Evolutionary conservation across 371 early-diverging fungal species (phyloP).

Genomic region (Mycotypha africana): DNA sequence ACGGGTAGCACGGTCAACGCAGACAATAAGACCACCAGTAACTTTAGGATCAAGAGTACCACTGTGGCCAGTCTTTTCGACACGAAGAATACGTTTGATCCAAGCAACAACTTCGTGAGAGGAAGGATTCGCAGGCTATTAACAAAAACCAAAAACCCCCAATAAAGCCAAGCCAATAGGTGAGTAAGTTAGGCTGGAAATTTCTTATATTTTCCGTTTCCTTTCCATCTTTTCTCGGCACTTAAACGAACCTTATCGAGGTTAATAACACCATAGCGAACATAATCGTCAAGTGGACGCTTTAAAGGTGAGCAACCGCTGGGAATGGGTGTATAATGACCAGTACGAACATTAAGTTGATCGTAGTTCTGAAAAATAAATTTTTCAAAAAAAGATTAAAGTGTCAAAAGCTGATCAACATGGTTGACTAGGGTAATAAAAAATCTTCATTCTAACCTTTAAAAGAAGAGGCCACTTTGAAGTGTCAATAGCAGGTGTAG

Average conservation of each 20-base stretch:
- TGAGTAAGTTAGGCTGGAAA: too few relatives aligned
- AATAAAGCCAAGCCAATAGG: too few relatives aligned
- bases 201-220: too few relatives aligned
- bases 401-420: neutral
- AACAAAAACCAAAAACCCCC: constrained; percentile 7
- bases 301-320: constrained; percentile 94
- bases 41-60: constrained; percentile 99
- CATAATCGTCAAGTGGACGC: constrained; percentile 89
- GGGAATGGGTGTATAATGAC: constrained; percentile 98
- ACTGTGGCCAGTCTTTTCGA: constrained; percentile 99
- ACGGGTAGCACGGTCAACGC: constrained; percentile 98
- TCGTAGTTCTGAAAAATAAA: constrained; percentile 80
- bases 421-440: too few relatives aligned
- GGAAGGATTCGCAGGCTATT: constrained; percentile 98
- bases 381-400: too few relatives aligned
- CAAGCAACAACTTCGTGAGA: constrained; percentile 99
- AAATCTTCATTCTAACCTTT: constrained; percentile 79
- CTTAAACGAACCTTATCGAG: constrained; percentile 68
- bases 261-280: constrained; percentile 98
- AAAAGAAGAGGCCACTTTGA: constrained; percentile 95
- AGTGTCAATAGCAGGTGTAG: constrained; percentile 83
- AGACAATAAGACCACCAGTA: constrained; percentile 99
- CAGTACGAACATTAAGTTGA: constrained; percentile 95
- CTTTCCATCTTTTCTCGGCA: too few relatives aligned
- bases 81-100: constrained; percentile 98